Evolutionary conservation across 1,139 yeast species (phyloP).

Genomic region (Hyphopichia fennica): DNA sequence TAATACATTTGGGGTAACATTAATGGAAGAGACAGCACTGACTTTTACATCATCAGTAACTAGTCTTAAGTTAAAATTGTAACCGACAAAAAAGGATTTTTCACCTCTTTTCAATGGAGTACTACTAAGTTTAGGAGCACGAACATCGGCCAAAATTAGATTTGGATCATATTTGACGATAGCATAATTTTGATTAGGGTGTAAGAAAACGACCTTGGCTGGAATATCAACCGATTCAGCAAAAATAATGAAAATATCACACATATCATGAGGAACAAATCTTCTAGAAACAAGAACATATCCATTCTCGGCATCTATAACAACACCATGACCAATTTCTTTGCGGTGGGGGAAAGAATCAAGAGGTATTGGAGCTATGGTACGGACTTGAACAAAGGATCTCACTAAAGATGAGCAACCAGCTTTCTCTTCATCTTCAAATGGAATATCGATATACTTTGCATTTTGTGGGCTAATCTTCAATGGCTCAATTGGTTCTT

Average conservation of each 20-base stretch:
- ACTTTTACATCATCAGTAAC: slow-evolving; percentile 77
- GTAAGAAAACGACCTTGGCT: slow-evolving; percentile 78
- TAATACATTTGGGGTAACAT: slow-evolving; percentile 66
- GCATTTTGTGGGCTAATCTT: slow-evolving; percentile 56
- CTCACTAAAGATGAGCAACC: slow-evolving; percentile 53
- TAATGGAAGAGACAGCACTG: slow-evolving; percentile 72
- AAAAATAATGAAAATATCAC: slow-evolving; percentile 75
- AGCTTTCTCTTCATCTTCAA: slow-evolving; percentile 44
- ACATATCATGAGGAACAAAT: slow-evolving; percentile 80
- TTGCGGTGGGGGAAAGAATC: slow-evolving; percentile 71
- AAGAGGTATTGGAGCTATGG: slow-evolving; percentile 64
- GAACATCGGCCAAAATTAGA: slow-evolving; percentile 43
- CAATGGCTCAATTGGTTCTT: slow-evolving; percentile 56
- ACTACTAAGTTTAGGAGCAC: slow-evolving; percentile 62
- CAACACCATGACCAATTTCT: slow-evolving; percentile 71
- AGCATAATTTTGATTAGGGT: slow-evolving; percentile 87
- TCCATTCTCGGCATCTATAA: slow-evolving; percentile 78
- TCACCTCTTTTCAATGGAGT: slow-evolving; percentile 73
- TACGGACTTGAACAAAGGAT: slow-evolving; percentile 66
- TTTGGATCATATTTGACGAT: slow-evolving; percentile 80
- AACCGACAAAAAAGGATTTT: slow-evolving; percentile 73
- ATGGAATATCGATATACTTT: slow-evolving; percentile 68
- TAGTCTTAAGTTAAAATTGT: slow-evolving; percentile 67
- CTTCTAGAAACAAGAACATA: slow-evolving; percentile 77
- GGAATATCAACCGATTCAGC: slow-evolving; percentile 86